Evolutionary conservation across 1,284 basidiomycete species (phyloP), one percentile per base, ranked within the genome.

Genomic region (Tilletia horrida): DNA sequence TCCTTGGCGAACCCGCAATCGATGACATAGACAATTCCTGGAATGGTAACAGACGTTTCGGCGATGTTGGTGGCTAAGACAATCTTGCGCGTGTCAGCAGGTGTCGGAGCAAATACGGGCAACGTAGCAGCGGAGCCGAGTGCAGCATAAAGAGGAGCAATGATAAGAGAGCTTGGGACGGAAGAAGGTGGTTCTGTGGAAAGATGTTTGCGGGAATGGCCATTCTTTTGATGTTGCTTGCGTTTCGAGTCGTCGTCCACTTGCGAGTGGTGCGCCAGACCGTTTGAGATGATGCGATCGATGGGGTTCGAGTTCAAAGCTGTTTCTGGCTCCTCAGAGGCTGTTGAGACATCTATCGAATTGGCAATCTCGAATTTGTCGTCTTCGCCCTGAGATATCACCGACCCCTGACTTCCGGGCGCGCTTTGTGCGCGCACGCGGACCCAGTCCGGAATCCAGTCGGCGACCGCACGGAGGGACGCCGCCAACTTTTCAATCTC

Each of bases 11-110:
- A 90, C 0, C 79, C 79, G 40, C 76, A 79, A 82, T 99, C 95
- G 62, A 99, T 90, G 7, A 99, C 95, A 81, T 92, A 97, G 68
- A 88, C 90, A 66, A 98, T 90, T 1, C 94, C 94, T 3, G 94
- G 93, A 76, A 99, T 96, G 3, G 95, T 98, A 82, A 99, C 91
- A 25, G 91, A 93, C 0, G 96, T 98, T 83, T 98, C 95, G n/a
- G 95, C 79, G 63, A 81, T 81, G 68, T 81, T 81, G 27, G 79
- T 81, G 3, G 79, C 90, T 31, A 98, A 85, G 67, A 97, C 92
- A 78, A 94, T 90, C 81, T 96, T 93, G 61, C 95, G 88, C 1
- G 87, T 88, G 63, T 88, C 86, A 0, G 86, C 79, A 2, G 91
- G 88, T 1, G 91, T 85, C 0, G 74, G 71, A 3, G 66, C 65